phyloP scores from a whole-genome alignment of 192 early-diverging fungal species.

The Lobosporangium transversale region DNA sequence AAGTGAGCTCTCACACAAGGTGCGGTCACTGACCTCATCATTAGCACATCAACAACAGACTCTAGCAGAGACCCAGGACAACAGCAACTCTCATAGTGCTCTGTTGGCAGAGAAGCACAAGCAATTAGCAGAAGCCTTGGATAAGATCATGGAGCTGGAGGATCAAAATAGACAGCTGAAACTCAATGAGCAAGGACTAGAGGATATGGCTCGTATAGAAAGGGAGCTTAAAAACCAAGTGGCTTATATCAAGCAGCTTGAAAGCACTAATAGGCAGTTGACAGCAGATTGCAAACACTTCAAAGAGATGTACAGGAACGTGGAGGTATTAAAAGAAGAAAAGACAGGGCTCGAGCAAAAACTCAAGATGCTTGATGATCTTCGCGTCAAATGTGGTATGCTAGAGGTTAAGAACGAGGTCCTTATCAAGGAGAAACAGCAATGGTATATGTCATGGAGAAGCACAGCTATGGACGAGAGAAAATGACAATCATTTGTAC shows the following conservation, averaged over 20 bases:
- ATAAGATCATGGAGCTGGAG: constrained; percentile 26
- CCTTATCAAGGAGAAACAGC: constrained; percentile 62
- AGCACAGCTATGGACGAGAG: too few relatives aligned
- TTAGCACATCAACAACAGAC: constrained; percentile 32
- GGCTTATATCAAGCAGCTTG: constrained; percentile 56
- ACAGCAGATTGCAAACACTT: constrained; percentile 57
- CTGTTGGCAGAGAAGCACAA: constrained; percentile 31
- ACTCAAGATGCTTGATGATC: constrained; percentile 60
- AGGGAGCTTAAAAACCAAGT: constrained; percentile 64
- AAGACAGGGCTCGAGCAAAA: constrained; percentile 66
- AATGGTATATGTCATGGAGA: constrained; percentile 55
- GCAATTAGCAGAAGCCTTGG: constrained; percentile 21
- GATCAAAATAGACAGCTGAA: constrained; percentile 40
- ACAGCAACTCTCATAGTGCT: constrained; percentile 34
- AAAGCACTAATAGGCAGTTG: constrained; percentile 67
- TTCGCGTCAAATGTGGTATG: constrained; percentile 55
- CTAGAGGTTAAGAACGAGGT: constrained; percentile 60
- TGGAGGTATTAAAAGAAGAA: constrained; percentile 64
- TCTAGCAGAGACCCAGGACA: constrained; percentile 19
- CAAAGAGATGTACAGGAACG: constrained; percentile 55
- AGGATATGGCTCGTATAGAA: constrained; percentile 52
- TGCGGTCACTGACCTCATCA: constrained; percentile 25
- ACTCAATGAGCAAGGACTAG: constrained; percentile 11
- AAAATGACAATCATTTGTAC: too few relatives aligned
- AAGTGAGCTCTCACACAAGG: constrained; percentile 27